A percentile compares a stretch with the other conserved stretches of the same genome.
These are phyloP conservation scores for Volutella citrinella DNA, from an alignment of 2,329 filamentous ascomycete species.

Conservation along the genomic window DNA sequence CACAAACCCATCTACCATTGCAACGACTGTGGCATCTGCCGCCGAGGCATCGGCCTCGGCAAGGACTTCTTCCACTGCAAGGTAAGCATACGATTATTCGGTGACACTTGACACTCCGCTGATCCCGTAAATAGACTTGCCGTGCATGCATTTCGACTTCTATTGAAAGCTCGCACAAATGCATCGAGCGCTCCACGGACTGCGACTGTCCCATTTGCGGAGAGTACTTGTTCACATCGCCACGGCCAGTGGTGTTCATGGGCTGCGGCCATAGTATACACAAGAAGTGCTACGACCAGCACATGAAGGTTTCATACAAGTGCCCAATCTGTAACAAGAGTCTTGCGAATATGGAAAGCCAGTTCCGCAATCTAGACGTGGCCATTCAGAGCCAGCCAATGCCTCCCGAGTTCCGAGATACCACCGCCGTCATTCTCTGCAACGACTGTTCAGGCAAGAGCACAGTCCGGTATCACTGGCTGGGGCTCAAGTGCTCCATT, in stretches of 20 bases:
- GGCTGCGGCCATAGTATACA: slow-evolving; percentile 95
- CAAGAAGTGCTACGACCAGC: slow-evolving; percentile 80
- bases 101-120: slow-evolving; percentile 18
- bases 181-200: slow-evolving; percentile 90
- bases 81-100: slow-evolving; percentile 46
- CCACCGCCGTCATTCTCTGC: slow-evolving; percentile 80
- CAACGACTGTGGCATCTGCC: slow-evolving; percentile 91
- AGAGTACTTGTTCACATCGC: slow-evolving; percentile 93
- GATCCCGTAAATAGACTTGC: slow-evolving; percentile 81
- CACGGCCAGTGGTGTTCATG: slow-evolving; percentile 87
- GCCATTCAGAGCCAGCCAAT: slow-evolving; percentile 89
- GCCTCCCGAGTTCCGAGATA: slow-evolving; percentile 78
- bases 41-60: slow-evolving; percentile 83
- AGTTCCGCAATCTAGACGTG: slow-evolving; percentile 87
- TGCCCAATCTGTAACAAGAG: slow-evolving; percentile 97
- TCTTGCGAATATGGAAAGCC: slow-evolving; percentile 94
- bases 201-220: slow-evolving; percentile 96
- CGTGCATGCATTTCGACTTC: slow-evolving; percentile 91
- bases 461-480: slow-evolving; percentile 87
- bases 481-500: slow-evolving; percentile 83
- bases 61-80: slow-evolving; percentile 99
- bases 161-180: slow-evolving; percentile 81
- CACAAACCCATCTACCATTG: slow-evolving; percentile 95
- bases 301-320: slow-evolving; percentile 88
- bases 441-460: slow-evolving; percentile 93